Evolutionary conservation across 768 basidiomycete species (phyloP).

Genomic region (Phylloporus arenicola): DNA sequence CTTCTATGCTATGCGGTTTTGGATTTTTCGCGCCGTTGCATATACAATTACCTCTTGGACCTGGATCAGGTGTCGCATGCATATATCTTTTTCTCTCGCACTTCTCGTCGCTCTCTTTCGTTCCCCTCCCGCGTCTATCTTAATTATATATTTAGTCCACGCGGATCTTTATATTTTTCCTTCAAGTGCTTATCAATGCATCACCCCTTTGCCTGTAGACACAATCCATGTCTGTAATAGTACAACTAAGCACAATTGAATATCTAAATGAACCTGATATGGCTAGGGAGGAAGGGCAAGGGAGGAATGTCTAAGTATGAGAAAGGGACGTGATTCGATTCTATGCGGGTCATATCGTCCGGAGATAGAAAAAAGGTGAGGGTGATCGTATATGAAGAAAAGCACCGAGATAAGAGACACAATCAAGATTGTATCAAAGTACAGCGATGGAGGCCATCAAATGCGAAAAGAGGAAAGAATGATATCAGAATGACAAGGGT

Average conservation of each 20-base stretch:
- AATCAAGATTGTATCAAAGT: constrained; percentile 13
- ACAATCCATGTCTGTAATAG: constrained; percentile 8
- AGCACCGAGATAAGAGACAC: background rate
- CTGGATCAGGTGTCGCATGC: constrained; percentile 6
- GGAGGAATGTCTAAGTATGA: constrained; percentile 5
- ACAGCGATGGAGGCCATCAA: constrained; percentile 12
- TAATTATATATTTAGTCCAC: background rate
- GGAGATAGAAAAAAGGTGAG: background rate
- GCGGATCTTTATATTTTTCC: background rate
- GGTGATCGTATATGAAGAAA: constrained; percentile 1
- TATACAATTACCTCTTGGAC: constrained; percentile 12
- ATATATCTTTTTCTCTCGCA: background rate
- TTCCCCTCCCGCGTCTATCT: background rate
- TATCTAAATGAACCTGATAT: constrained; percentile 6
- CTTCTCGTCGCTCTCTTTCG: constrained; percentile 10
- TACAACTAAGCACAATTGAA: constrained; percentile 17
- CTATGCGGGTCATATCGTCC: constrained; percentile 20
- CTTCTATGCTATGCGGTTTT: background rate
- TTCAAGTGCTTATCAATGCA: background rate
- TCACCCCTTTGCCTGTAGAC: background rate
- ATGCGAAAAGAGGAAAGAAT: constrained; percentile 1
- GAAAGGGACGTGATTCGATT: constrained; percentile 1
- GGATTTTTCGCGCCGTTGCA: constrained; percentile 3
- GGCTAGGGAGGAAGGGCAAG: background rate
- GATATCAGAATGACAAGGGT: constrained; percentile 10